Percentiles rank a stretch among this genome's conserved stretches.
Conservation (phyloP, 2,329 filamentous ascomycete genomes). For the Thermothelomyces thermophilus region DNA sequence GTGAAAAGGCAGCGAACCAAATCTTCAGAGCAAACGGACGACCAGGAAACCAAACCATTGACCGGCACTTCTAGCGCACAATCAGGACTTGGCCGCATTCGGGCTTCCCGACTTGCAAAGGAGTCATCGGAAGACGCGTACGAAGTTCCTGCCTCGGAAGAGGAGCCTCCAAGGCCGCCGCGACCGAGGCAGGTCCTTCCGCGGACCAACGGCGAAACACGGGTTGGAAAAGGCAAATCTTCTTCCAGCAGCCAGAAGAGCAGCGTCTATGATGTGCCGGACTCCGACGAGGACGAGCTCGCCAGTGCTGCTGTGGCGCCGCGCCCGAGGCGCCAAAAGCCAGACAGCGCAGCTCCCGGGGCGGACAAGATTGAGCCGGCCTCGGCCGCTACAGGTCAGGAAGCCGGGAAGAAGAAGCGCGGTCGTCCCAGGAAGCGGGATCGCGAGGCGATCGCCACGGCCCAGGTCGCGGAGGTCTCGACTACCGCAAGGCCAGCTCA, state of each 20-base stretch:
- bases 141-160: neutral
- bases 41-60: neutral
- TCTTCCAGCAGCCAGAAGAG: conserved; percentile 5
- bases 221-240: neutral
- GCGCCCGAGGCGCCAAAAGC: neutral
- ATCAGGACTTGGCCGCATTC: too few relatives aligned
- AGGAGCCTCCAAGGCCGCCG: neutral
- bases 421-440: conserved; percentile 18
- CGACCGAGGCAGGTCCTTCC: neutral
- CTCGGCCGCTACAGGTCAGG: neutral
- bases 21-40: neutral
- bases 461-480: neutral
- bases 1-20: conserved; percentile 19
- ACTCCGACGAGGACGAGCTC: conserved; percentile 23
- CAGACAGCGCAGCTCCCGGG: neutral
- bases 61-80: neutral
- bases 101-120: neutral
- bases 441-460: neutral
- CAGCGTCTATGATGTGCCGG: conserved; percentile 26
- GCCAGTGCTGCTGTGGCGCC: neutral
- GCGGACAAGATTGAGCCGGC: neutral
- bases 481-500: neutral
- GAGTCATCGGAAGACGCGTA: neutral
- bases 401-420: conserved; percentile 13
- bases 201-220: neutral